Conservation (phyloP, 768 basidiomycete species). For the Termitomyces bulborhizus region DNA sequence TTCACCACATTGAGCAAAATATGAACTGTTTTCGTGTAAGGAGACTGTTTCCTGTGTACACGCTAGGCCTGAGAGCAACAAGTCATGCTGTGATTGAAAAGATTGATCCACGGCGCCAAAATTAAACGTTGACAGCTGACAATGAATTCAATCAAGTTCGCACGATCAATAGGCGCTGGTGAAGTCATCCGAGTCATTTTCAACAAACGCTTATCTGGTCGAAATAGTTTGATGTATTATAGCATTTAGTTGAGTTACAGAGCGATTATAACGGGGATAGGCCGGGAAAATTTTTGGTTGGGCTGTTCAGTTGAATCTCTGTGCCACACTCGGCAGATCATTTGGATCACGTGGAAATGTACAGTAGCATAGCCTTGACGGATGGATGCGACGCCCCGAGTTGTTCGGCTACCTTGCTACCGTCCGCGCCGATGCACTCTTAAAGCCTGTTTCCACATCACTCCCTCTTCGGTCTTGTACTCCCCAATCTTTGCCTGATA, state of each 20-base stretch:
- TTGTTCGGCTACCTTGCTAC: background rate
- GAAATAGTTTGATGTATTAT: background rate
- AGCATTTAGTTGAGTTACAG: background rate
- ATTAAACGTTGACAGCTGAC: slow-evolving; percentile 1
- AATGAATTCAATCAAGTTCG: slow-evolving; percentile 4
- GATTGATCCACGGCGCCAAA: background rate
- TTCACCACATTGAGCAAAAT: background rate
- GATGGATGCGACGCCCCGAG: background rate
- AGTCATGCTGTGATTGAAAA: background rate
- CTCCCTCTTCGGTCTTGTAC: background rate
- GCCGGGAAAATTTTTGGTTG: background rate
- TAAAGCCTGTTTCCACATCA: background rate
- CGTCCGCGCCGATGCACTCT: slow-evolving; percentile 3
- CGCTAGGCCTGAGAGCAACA: background rate
- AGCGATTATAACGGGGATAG: background rate
- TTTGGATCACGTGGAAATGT: background rate
- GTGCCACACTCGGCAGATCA: background rate
- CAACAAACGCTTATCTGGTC: background rate
- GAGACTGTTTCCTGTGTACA: background rate
- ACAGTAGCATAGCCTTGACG: slow-evolving; percentile 1
- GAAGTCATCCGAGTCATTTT: background rate
- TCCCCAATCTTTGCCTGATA: background rate
- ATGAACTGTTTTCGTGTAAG: too few relatives aligned
- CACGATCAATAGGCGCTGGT: slow-evolving; percentile 3
- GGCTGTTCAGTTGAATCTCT: background rate